Conservation (phyloP, 768 basidiomycete species). For the Amanita molliuscula region DNA sequence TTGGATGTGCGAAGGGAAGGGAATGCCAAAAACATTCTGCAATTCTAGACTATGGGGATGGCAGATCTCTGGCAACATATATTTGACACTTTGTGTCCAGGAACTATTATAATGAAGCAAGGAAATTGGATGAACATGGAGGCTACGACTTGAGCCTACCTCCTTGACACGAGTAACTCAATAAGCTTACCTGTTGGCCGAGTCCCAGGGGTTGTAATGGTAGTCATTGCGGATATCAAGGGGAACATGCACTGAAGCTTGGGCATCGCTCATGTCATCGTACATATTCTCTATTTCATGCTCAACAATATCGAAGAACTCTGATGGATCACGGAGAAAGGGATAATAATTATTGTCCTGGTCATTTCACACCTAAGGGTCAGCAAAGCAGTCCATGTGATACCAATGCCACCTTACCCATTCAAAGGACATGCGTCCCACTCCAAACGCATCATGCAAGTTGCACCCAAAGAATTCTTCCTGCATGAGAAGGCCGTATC, state of each 20-base stretch:
- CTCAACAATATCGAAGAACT: neutral
- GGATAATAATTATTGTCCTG: neutral
- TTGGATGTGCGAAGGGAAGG: neutral
- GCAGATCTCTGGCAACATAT: neutral
- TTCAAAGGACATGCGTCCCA: neutral
- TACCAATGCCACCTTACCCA: neutral
- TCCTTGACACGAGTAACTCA: neutral
- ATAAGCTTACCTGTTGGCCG: neutral
- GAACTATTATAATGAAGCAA: neutral
- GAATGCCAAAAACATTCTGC: neutral
- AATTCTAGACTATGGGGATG: neutral
- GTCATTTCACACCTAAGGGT: neutral
- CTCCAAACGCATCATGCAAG: neutral
- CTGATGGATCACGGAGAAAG: neutral
- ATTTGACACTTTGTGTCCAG: neutral
- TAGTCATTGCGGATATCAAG: neutral
- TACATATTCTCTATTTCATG: neutral
- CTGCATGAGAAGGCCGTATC: neutral
- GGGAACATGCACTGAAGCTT: neutral
- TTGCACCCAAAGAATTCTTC: neutral
- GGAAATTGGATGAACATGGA: neutral
- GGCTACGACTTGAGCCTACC: neutral
- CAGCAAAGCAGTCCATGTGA: neutral
- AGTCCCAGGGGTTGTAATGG: neutral
- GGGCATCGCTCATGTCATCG: neutral